These are phyloP conservation scores for Pythium sp. DNA, from an alignment of 352 stramenopile species.

Conservation along the genomic window DNA sequence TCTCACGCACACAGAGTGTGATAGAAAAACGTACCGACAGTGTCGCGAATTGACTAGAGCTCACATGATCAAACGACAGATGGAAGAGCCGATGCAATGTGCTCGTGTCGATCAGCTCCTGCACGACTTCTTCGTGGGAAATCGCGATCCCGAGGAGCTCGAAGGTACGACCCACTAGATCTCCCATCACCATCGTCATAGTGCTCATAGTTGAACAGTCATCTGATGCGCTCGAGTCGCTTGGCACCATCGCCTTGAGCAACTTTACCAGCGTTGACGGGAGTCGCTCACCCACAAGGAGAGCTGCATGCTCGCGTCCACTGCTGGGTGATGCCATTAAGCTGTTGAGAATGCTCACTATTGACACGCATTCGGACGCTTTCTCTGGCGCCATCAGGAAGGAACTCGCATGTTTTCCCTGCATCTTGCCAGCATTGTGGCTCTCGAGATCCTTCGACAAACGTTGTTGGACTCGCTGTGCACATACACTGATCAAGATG, in stretches of 20 bases:
- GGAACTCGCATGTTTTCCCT: slow-evolving; percentile 8
- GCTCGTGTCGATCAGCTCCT: slow-evolving; percentile 46
- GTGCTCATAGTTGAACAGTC: background rate
- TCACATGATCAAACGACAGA: slow-evolving; percentile 26
- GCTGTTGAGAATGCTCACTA: slow-evolving; percentile 28
- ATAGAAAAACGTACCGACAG: slow-evolving; percentile 21
- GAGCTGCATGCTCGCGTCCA: slow-evolving; percentile 23
- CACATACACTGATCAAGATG: slow-evolving; percentile 23
- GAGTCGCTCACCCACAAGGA: slow-evolving; percentile 47
- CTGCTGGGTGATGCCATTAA: slow-evolving; percentile 19
- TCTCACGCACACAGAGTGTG: background rate
- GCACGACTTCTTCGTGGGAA: slow-evolving; percentile 35
- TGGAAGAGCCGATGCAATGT: slow-evolving; percentile 54
- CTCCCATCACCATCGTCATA: background rate
- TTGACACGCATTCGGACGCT: slow-evolving; percentile 13
- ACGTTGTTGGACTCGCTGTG: slow-evolving; percentile 31
- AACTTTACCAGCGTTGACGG: slow-evolving; percentile 56
- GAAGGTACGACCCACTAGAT: slow-evolving; percentile 25
- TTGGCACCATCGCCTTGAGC: slow-evolving; percentile 31
- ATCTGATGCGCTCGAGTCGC: background rate
- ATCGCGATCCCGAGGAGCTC: slow-evolving; percentile 30
- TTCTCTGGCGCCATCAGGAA: slow-evolving; percentile 2
- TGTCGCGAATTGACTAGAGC: slow-evolving; percentile 11
- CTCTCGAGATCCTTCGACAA: slow-evolving; percentile 35
- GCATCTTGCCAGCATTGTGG: slow-evolving; percentile 30